Conservation (phyloP, 305 asterid species). For the Fraxinus nigra region DNA sequence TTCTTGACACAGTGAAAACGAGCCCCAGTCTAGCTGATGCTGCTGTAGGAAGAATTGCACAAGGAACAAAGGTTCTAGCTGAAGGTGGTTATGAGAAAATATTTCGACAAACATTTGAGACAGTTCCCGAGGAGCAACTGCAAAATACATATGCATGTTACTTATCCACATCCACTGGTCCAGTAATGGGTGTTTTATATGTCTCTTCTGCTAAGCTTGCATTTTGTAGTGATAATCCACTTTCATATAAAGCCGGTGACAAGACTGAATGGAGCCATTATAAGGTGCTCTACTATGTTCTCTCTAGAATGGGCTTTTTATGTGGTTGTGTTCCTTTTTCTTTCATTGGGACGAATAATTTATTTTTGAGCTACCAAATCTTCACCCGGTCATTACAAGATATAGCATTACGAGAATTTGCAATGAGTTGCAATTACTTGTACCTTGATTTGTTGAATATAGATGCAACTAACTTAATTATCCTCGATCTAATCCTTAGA, state of each 20-base stretch:
- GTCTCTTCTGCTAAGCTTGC: conserved; percentile 89
- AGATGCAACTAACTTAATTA: not conserved
- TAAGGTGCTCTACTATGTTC: conserved; percentile 51
- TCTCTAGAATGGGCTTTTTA: not conserved
- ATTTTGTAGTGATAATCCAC: conserved; percentile 90
- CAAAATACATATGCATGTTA: conserved; percentile 85
- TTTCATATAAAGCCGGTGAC: conserved; percentile 69
- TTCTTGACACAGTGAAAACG: conserved; percentile 66
- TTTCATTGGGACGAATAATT: not conserved
- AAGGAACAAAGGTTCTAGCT: conserved; percentile 91
- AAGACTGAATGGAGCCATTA: conserved; percentile 96
- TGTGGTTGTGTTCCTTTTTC: not conserved
- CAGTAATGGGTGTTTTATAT: conserved; percentile 90
- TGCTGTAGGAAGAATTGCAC: conserved; percentile 93
- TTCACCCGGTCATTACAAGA: conserved; percentile 12
- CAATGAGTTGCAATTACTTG: not conserved
- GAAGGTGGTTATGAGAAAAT: conserved; percentile 99
- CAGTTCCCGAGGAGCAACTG: conserved; percentile 86
- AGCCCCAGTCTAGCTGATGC: conserved; percentile 93
- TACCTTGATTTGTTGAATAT: not conserved
- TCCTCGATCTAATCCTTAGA: not conserved
- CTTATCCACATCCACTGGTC: conserved; percentile 95
- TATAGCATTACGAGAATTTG: not conserved
- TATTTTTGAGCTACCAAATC: not conserved
- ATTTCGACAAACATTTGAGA: conserved; percentile 92